A percentile compares a stretch with the other conserved stretches of the same genome.
Conservation (phyloP, 306 rosid species). For the Cucurbita argyrosperma region DNA sequence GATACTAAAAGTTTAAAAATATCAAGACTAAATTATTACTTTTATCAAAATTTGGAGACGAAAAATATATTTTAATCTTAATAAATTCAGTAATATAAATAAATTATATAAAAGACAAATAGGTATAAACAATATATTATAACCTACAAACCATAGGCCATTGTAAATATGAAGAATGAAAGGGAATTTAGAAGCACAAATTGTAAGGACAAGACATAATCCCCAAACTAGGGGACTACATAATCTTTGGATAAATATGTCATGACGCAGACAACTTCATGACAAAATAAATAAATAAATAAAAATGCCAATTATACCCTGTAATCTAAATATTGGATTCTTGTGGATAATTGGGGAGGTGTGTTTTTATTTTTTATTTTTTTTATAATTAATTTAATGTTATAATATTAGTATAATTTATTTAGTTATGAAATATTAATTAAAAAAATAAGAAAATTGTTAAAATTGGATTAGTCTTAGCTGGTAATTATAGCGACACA, state of each 20-base stretch:
- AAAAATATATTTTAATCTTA: too few species aligned
- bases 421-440: neutral
- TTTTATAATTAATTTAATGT: neutral
- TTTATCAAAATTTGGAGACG: too few species aligned
- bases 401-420: neutral
- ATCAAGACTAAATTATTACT: too few species aligned
- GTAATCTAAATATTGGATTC: neutral
- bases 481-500: conserved; percentile 3
- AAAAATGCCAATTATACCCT: neutral
- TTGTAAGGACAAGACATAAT: neutral
- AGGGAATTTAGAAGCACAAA: neutral
- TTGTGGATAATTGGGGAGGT: neutral
- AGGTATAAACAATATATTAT: too few species aligned
- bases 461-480: neutral
- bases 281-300: neutral
- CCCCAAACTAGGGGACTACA: neutral
- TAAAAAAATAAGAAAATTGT: neutral
- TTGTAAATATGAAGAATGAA: too few species aligned
- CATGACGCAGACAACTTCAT: neutral
- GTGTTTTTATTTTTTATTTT: too few species aligned
- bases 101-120: too few species aligned
- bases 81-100: too few species aligned
- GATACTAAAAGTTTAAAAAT: too few species aligned
- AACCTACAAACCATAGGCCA: too few species aligned
- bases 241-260: neutral